Base-by-base conservation (phyloP, 1,284 basidiomycete genomes). In the Retiboletus flavoniger region DNA sequence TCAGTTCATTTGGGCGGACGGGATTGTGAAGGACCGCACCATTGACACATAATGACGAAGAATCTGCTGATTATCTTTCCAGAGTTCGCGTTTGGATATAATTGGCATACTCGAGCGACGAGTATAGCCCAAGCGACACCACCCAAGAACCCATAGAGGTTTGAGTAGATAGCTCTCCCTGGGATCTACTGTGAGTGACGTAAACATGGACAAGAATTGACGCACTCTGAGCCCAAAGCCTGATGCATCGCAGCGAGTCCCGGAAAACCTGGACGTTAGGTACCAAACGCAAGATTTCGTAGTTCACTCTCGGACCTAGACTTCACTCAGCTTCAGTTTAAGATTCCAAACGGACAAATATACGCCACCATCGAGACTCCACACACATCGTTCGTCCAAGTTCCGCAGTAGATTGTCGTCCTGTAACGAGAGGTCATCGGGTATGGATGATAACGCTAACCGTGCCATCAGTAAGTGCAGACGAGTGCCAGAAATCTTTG, bases 91-190 rank as follows among this genome's bases (percentile, higher is more conserved):
- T 91, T 97, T 29, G 97, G 97, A 71, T 98, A 99, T 54, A 99
- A 75, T 68, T 99, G 97, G 76, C 97, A 99, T 81, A 99, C 95
- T 69, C 97, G 87, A 45, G 97, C 97, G 11, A 98, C 95, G 45
- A 98, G 83, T 81, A 99, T 93, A 7, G 95, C 94, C 97, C 97
- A 99, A 19, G 95, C 96, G 4, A 99, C 96, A 74, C 97, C 97
- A 61, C 97, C 97, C 40, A 96, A 82, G 74, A 98, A 99, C 26
- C 96, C 97, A 66, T 96, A 93, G 16, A 98, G 93, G 73, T 99
- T 99, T 4, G 95, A 95, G 73, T 98, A 98, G 59, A 99, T 97
- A 21, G 95, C 96, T 73, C 95, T 82, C 60, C 87, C 93, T 95
- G 64, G 44, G 35, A 47, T 8, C 26, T 51, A 43, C 35, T 40